Evolutionary conservation across 2,329 filamentous ascomycete genomes (phyloP), one percentile per base, ranked within the genome.

Genomic region (Chrysosporium keratinophilum): DNA sequence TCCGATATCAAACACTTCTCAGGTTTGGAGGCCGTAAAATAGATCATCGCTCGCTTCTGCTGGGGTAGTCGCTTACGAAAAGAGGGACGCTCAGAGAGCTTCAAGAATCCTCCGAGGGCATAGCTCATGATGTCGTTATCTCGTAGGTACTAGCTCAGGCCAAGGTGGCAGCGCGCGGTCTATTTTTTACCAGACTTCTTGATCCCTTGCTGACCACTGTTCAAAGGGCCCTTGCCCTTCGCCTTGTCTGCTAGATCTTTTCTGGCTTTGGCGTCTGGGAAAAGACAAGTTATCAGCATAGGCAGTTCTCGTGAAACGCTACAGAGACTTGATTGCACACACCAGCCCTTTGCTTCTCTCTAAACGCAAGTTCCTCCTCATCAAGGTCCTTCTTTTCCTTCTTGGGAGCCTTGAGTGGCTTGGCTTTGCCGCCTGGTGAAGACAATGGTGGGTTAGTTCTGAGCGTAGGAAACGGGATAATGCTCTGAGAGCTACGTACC

Each of bases 131-230:
- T 50, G 14, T 20, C 48, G 39, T 50, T 34, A 50, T 40, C 39
- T 46, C 50, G 42, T 46, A 28, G 19, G 19, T 17, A 15, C 40
- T 14, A 43, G 4, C 17, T 23, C 19, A 34, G 2, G 17, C 33
- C 17, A 48, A 31, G 15, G 6, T 10, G 2, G 33, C 56, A 33
- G 45, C n/a, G 45, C 35, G 31, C 7, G 40, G 52, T 64, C 74
- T 79, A 95, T 84, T 96, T 95, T 86, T 96, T 95, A 72, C 89
- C 90, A 58, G 87, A 93, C 82, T 95, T 96, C 84, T 96, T 96
- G 77, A 97, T 95, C 58, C 88, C 89, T 74, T 94, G 88, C 47
- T 78, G 72, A 34, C 88, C 89, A 33, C 82, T 85, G 74, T 89
- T 90, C 68, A 96, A 69, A 37, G 91, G 90, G 2, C 91, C 91